Conservation (phyloP, 805 yeast species). For the Blastobotrys mokoenaii region DNA sequence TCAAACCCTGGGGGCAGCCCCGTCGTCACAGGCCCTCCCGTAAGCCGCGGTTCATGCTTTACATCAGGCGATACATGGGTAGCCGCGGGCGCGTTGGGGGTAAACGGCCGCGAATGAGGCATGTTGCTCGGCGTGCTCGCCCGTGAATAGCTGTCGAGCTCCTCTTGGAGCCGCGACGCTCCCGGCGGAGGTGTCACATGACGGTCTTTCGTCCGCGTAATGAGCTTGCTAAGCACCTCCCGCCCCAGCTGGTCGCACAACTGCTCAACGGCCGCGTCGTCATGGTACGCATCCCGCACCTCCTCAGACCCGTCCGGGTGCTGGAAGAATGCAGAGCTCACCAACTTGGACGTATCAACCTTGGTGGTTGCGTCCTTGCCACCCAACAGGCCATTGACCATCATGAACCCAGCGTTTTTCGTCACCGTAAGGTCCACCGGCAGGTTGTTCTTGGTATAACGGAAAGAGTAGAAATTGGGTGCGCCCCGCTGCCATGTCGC, state of each 20-base stretch:
- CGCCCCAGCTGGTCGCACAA: constrained; percentile 4
- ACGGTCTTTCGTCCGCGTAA: not conserved
- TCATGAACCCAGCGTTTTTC: constrained; percentile 8
- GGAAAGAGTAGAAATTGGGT: constrained; percentile 14
- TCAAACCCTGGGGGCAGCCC: constrained; percentile 36
- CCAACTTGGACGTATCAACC: constrained; percentile 7
- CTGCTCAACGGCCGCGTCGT: constrained; percentile 9
- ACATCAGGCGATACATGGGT: not conserved
- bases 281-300: constrained; percentile 11
- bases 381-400: constrained; percentile 7
- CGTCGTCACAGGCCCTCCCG: constrained; percentile 21
- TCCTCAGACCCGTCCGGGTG: constrained; percentile 17
- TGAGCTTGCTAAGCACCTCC: not conserved
- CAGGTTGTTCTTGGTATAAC: constrained; percentile 3
- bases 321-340: constrained; percentile 13
- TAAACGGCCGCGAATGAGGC: constrained; percentile 6
- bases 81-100: not conserved
- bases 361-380: constrained; percentile 9
- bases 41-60: not conserved
- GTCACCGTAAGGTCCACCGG: constrained; percentile 11
- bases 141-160: not conserved
- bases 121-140: not conserved
- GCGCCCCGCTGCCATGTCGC: constrained; percentile 12
- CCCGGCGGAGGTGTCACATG: not conserved
- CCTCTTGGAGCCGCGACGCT: not conserved